These are phyloP conservation scores for Byssoonygena ceratinophila DNA, from an alignment of 2,329 filamentous ascomycete species.

Conservation along the genomic window DNA sequence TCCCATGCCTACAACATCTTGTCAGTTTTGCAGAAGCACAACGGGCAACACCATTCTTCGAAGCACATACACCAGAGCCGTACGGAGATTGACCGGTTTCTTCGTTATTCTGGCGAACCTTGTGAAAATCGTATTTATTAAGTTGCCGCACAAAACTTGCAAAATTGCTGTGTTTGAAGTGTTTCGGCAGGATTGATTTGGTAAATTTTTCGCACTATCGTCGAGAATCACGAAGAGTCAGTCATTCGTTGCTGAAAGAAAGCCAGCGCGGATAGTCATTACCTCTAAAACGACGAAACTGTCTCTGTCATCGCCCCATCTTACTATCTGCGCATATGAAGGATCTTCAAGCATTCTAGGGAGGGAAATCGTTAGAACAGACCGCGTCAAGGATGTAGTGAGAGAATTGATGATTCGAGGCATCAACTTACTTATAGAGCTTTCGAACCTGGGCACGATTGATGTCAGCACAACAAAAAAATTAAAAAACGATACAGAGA, in stretches of 20 bases:
- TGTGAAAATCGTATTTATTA: slow-evolving; percentile 98
- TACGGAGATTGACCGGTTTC: slow-evolving; percentile 74
- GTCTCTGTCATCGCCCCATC: slow-evolving; percentile 90
- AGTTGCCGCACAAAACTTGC: slow-evolving; percentile 91
- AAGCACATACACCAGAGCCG: slow-evolving; percentile 56
- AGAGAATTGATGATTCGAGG: background rate
- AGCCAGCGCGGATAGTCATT: slow-evolving; percentile 18
- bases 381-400: background rate
- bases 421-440: slow-evolving; percentile 73
- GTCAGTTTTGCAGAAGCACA: background rate
- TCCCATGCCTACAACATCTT: slow-evolving; percentile 61
- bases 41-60: background rate
- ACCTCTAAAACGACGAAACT: slow-evolving; percentile 98
- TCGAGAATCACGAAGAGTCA: background rate
- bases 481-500: slow-evolving; percentile 12
- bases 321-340: slow-evolving; percentile 79
- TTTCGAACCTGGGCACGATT: slow-evolving; percentile 67
- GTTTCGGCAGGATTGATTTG: slow-evolving; percentile 89
- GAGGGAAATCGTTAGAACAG: background rate
- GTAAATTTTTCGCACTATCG: slow-evolving; percentile 92
- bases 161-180: slow-evolving; percentile 99
- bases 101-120: slow-evolving; percentile 84
- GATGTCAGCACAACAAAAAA: slow-evolving; percentile 20
- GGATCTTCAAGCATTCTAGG: slow-evolving; percentile 90
- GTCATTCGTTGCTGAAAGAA: background rate